phyloP scores from a whole-genome alignment of 257 asterid genomes.

The Petrea volubilis region DNA sequence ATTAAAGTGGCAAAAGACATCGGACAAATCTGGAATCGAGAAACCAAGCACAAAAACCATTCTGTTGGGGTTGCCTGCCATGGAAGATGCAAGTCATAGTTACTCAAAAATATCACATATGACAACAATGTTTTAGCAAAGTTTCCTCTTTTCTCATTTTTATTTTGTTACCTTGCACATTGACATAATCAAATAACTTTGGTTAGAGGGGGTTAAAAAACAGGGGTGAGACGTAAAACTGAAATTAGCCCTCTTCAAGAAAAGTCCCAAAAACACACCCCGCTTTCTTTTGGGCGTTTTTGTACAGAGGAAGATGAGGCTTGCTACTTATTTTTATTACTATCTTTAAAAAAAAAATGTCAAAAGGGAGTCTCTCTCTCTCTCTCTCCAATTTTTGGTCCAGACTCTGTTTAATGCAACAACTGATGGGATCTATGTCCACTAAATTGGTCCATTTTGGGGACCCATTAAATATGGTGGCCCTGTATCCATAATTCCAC shows the following conservation, averaged over 20 bases:
- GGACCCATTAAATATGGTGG: conserved; percentile 65
- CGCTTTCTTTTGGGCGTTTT: conserved; percentile 50
- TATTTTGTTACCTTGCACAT: conserved; percentile 21
- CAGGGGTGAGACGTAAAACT: conserved; percentile 5
- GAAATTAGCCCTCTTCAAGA: conserved; percentile 59
- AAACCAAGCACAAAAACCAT: conserved; percentile 56
- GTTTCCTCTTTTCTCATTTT: not conserved
- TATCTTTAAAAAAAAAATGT: not conserved
- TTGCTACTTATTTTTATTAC: conserved; percentile 13
- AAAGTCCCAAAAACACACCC: conserved; percentile 35
- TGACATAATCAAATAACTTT: conserved; percentile 26
- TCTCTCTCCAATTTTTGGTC: conserved; percentile 24
- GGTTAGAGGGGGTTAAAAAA: conserved; percentile 23
- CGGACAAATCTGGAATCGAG: conserved; percentile 73
- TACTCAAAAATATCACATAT: not conserved
- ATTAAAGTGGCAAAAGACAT: conserved; percentile 73
- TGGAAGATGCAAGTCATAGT: conserved; percentile 47
- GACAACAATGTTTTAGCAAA: not conserved
- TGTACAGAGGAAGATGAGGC: conserved; percentile 48
- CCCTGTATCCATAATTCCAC: conserved; percentile 58
- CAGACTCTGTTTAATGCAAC: conserved; percentile 15
- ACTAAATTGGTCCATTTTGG: conserved; percentile 53
- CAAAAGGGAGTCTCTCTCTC: not conserved
- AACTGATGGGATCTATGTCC: conserved; percentile 34
- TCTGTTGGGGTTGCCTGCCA: conserved; percentile 47